phyloP scores from a whole-genome alignment of 495 filamentous ascomycete species.

The Arthonia radiata region DNA sequence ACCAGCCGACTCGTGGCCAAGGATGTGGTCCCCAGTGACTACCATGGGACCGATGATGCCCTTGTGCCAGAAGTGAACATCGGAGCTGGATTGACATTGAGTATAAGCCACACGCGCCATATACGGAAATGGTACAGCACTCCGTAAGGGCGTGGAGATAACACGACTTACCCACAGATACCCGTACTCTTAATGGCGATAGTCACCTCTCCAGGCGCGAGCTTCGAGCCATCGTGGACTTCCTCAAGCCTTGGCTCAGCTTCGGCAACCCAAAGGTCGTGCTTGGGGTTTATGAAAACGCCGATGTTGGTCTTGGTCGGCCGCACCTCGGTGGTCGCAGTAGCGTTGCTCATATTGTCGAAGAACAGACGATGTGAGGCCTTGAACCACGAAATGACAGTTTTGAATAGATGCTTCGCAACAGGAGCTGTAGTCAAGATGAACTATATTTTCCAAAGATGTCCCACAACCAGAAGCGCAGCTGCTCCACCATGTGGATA shows the following conservation, averaged over 20 bases:
- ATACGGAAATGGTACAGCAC: background rate
- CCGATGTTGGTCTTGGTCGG: constrained; percentile 61
- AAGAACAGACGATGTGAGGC: too few relatives aligned
- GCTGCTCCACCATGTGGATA: too few relatives aligned
- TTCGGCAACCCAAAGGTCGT: constrained; percentile 74
- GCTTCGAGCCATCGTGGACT: constrained; percentile 38
- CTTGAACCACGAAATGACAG: too few relatives aligned
- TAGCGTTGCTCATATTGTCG: background rate
- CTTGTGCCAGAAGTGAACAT: constrained; percentile 89
- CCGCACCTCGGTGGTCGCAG: constrained; percentile 2
- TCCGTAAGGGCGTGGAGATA: constrained; percentile 7
- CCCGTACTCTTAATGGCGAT: constrained; percentile 71
- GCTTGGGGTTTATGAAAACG: constrained; percentile 61
- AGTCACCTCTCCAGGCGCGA: constrained; percentile 63
- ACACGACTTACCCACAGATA: constrained; percentile 56
- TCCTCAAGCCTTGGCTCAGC: constrained; percentile 50
- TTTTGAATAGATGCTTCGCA: too few relatives aligned
- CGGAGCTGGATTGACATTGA: constrained; percentile 30
- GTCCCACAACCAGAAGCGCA: too few relatives aligned
- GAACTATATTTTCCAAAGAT: too few relatives aligned
- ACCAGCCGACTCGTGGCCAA: constrained; percentile 82
- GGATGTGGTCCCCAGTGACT: constrained; percentile 61
- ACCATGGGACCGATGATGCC: constrained; percentile 91
- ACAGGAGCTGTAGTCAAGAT: too few relatives aligned
- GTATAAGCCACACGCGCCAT: too few relatives aligned